Evolutionary conservation across 1,284 basidiomycete species (phyloP).

Genomic region (Phlebopus sp.): DNA sequence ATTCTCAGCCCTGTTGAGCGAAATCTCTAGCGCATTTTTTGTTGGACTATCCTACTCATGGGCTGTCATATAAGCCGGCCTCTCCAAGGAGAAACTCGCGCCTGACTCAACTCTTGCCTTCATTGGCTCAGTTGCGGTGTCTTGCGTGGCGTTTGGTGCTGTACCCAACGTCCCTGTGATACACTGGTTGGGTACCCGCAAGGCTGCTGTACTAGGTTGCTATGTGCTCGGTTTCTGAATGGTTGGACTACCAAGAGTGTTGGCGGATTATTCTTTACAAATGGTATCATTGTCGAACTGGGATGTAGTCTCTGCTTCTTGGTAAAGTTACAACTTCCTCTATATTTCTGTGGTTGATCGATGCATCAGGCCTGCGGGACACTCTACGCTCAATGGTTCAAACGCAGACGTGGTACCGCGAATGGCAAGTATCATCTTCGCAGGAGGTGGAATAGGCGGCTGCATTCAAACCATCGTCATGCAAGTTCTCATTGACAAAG

Average conservation of each 20-base stretch:
- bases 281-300: constrained; percentile 24
- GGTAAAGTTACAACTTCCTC: constrained; percentile 10
- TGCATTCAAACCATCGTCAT: constrained; percentile 29
- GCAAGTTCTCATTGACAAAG: constrained; percentile 28
- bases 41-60: constrained; percentile 29
- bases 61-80: constrained; percentile 30
- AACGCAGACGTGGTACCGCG: constrained; percentile 29
- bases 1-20: neutral
- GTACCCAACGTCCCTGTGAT: constrained; percentile 29
- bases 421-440: constrained; percentile 35
- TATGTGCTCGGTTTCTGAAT: constrained; percentile 28
- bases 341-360: neutral
- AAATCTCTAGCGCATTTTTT: constrained; percentile 19
- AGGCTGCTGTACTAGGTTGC: constrained; percentile 24
- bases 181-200: constrained; percentile 25
- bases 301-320: constrained; percentile 23
- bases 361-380: constrained; percentile 24
- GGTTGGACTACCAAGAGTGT: constrained; percentile 26
- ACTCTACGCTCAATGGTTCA: constrained; percentile 36
- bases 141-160: constrained; percentile 29
- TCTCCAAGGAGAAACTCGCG: constrained; percentile 23
- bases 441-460: constrained; percentile 34
- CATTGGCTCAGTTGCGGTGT: constrained; percentile 30
- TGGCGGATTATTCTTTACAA: constrained; percentile 29
- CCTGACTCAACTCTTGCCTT: constrained; percentile 29